Conservation (phyloP, 345 rosid genomes). For the Dimocarpus longan region DNA sequence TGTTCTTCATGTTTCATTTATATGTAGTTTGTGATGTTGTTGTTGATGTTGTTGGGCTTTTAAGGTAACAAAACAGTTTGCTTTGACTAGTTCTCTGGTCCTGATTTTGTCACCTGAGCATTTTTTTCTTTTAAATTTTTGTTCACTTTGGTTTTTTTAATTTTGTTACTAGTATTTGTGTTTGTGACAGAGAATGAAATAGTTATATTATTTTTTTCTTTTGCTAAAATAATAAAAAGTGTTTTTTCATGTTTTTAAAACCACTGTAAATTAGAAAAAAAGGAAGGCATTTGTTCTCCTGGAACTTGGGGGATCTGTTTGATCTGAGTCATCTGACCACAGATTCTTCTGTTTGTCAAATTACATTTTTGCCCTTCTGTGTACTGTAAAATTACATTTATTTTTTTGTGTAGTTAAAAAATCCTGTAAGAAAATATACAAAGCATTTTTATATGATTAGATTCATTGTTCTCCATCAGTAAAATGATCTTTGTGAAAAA, state of each 20-base stretch:
- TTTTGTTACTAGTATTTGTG: constrained; percentile 2
- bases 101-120: background rate
- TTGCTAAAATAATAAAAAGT: constrained; percentile 1
- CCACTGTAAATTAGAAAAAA: background rate
- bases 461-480: background rate
- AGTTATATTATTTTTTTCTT: background rate
- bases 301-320: constrained; percentile 31
- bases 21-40: background rate
- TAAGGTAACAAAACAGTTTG: background rate
- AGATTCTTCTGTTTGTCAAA: constrained; percentile 22
- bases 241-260: background rate
- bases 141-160: background rate
- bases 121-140: background rate
- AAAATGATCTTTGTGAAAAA: background rate
- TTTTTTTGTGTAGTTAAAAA: background rate
- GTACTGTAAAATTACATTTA: too few relatives aligned
- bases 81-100: constrained; percentile 2
- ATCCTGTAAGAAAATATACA: background rate
- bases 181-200: constrained; percentile 18
- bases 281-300: constrained; percentile 14
- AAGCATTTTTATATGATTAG: background rate
- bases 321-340: constrained; percentile 26
- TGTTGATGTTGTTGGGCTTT: background rate
- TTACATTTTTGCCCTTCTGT: constrained; percentile 36
- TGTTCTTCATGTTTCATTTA: background rate